phyloP scores from a whole-genome alignment of 1,284 basidiomycete species.

The Takashimella koratensis region DNA sequence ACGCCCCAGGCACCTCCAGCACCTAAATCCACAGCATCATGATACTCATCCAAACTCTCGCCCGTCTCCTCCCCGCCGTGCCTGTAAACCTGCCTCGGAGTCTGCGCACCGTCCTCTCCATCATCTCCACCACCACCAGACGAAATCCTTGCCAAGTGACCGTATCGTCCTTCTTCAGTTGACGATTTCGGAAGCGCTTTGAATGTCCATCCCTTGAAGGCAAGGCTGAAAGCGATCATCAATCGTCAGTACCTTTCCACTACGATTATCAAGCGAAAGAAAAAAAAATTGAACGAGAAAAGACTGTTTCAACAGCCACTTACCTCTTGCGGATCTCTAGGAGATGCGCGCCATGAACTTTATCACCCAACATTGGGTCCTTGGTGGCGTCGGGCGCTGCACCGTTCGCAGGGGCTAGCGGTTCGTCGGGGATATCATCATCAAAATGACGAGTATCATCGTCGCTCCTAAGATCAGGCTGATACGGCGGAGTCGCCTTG shows the following conservation, averaged over 20 bases:
- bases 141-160: conserved; percentile 11
- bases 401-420: conserved; percentile 82
- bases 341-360: conserved; percentile 76
- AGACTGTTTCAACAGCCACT: conserved; percentile 5
- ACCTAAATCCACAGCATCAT: background rate
- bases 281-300: background rate
- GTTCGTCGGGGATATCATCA: conserved; percentile 86
- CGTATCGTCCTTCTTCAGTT: conserved; percentile 13
- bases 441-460: conserved; percentile 89
- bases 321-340: conserved; percentile 81
- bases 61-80: conserved; percentile 4
- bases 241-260: too few relatives aligned
- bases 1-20: background rate
- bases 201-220: conserved; percentile 46
- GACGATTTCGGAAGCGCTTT: conserved; percentile 21
- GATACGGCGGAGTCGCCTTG: conserved; percentile 75
- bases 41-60: background rate
- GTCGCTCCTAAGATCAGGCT: conserved; percentile 69
- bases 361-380: conserved; percentile 81
- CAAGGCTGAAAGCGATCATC: conserved; percentile 36
- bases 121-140: conserved; percentile 1
- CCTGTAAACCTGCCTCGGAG: conserved; percentile 2
- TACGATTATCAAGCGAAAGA: background rate
- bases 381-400: conserved; percentile 74
- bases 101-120: conserved; percentile 1